Conservation (phyloP, 169 alveolate species). For the Cryptosporidium sp. region DNA sequence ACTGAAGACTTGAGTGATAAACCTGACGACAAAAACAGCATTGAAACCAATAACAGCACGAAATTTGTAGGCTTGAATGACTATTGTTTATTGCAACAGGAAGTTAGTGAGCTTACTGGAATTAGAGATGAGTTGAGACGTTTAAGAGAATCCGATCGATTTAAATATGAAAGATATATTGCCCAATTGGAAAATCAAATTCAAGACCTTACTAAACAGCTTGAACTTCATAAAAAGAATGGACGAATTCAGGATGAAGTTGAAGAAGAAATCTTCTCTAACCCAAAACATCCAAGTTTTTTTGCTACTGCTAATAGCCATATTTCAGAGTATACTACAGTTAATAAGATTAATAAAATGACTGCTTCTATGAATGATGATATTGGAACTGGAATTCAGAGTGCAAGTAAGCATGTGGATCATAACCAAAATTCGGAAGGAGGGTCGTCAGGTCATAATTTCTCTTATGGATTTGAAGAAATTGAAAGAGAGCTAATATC, state of each 20-base stretch:
- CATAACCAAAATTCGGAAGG: not conserved
- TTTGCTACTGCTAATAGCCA: conserved; percentile 61
- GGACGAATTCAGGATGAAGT: conserved; percentile 61
- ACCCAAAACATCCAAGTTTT: conserved; percentile 9
- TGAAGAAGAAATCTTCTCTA: conserved; percentile 55
- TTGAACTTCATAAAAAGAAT: not conserved
- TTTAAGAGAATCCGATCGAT: conserved; percentile 60
- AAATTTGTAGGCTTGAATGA: conserved; percentile 46
- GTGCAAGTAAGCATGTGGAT: too few species aligned
- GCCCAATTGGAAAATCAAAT: conserved; percentile 50
- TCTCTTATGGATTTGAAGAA: conserved; percentile 58
- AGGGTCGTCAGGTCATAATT: not conserved
- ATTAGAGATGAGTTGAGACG: conserved; percentile 71
- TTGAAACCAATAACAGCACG: not conserved
- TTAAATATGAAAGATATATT: conserved; percentile 46
- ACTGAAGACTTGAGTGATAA: conserved; percentile 8
- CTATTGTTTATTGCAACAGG: conserved; percentile 69
- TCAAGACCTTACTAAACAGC: conserved; percentile 42
- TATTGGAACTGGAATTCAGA: not conserved
- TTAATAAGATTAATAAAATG: not conserved
- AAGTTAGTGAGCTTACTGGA: conserved; percentile 73
- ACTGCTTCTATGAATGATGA: not conserved
- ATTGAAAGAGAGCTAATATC: conserved; percentile 60
- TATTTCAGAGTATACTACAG: conserved; percentile 4
- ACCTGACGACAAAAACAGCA: not conserved